These are phyloP conservation scores for Hymenoscyphus fructigenus DNA, from an alignment of 2,329 filamentous ascomycete genomes.

Conservation along the genomic window DNA sequence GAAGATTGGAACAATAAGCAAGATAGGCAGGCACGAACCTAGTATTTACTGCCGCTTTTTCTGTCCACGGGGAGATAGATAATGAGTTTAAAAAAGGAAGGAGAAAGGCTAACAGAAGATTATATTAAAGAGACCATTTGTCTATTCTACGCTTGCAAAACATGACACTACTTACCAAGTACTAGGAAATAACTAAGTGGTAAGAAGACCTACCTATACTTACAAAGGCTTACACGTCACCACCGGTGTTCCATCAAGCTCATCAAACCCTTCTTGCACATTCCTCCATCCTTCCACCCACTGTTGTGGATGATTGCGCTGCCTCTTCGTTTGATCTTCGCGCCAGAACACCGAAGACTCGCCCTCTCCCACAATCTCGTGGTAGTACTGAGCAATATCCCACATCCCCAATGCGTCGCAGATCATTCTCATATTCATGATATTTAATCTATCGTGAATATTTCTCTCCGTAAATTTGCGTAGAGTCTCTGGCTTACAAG, in stretches of 20 bases:
- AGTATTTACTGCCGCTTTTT: too few relatives aligned
- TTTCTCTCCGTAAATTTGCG: neutral
- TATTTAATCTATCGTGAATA: neutral
- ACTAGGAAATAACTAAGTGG: neutral
- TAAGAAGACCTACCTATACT: neutral
- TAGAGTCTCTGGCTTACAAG: neutral
- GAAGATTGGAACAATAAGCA: too few relatives aligned
- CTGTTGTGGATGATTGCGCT: neutral
- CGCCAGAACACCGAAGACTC: neutral
- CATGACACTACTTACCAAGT: neutral
- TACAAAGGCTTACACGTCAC: neutral
- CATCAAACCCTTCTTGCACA: neutral
- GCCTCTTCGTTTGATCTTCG: neutral
- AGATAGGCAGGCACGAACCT: too few relatives aligned
- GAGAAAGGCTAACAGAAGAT: too few relatives aligned
- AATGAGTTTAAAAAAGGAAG: too few relatives aligned
- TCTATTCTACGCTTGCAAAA: too few relatives aligned
- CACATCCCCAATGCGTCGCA: neutral
- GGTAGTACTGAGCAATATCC: neutral
- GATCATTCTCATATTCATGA: slow-evolving; percentile 1
- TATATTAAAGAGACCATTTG: too few relatives aligned
- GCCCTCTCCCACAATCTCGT: neutral
- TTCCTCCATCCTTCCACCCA: neutral
- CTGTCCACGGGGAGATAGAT: too few relatives aligned
- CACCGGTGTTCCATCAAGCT: neutral